Evolutionary conservation across 768 basidiomycete genomes (phyloP), one percentile per base, ranked within the genome.

Genomic region (Termitomyces sp.): DNA sequence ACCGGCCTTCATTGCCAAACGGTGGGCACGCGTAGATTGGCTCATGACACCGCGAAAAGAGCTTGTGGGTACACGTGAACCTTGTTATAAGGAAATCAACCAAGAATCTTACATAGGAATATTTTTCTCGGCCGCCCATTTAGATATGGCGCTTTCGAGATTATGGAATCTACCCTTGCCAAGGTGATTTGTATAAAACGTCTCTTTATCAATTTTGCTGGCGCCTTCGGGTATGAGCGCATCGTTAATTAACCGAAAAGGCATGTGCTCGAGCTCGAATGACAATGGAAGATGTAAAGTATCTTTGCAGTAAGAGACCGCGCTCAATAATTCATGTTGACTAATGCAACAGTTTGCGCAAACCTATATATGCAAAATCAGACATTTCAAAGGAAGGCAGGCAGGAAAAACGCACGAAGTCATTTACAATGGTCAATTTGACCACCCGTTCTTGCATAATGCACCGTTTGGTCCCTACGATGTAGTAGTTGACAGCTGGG

Each of bases 1-100:
- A 67, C 76, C 86, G 1, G 89, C 89, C 65, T 89, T 87, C 54
- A 81, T 79, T 30, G 85, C 76, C 27, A 94, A 74, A 11, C 90
- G 80, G 67, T 92, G 91, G 9, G 86, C 86, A 19, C 76, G 72
- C 37, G 77, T 83, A n/a, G 89, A 87, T 63, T 83, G 81, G 52
- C 79, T 76, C 59, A 91, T 75, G 14, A 76, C 74, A 19, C 88
- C 88, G 16, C 74, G 76, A 63, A 83, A 83, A 4, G 75, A 72
- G 52, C 88, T 89, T 63, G 16, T 30, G 50, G 32, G 16, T 46
- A 34, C 50, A 64, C 42, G 17, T 55, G 45, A 62, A 49, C 34
- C 10, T 44, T n/a, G 5, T n/a, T 3, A 25, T 28, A 4, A 1
- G 17, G 6, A 25, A 44, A 52, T 35, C 41, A 45, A 59, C 55